Conservation (phyloP, 148 eudicot species). For the Pouteria glomerata region DNA sequence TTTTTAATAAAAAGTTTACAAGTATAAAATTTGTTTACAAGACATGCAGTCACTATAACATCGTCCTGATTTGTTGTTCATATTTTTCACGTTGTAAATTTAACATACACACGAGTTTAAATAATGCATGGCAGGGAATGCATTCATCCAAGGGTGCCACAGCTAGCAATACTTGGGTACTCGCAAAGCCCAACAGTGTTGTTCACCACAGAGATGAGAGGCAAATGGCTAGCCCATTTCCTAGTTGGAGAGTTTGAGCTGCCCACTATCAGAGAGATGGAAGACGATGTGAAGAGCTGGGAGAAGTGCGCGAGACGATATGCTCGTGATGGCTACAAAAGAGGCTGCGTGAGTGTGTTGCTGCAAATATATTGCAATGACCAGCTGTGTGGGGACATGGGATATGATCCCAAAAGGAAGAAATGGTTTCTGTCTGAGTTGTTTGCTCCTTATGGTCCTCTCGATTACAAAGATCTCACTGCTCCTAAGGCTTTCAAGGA, state of each 20-base stretch:
- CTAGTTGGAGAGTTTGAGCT: constrained; percentile 36
- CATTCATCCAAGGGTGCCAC: constrained; percentile 46
- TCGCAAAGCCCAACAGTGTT: constrained; percentile 29
- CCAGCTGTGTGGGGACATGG: constrained; percentile 40
- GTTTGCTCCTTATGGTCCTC: constrained; percentile 28
- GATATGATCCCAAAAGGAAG: constrained; percentile 30
- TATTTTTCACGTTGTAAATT: too few species aligned
- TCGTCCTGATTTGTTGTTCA: too few species aligned
- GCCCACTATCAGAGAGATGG: constrained; percentile 38
- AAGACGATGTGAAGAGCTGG: constrained; percentile 29
- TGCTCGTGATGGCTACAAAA: constrained; percentile 17
- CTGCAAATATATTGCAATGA: constrained; percentile 39
- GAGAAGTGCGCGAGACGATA: constrained; percentile 18
- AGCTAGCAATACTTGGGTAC: constrained; percentile 40
- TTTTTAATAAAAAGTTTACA: too few species aligned
- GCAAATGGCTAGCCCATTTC: constrained; percentile 40
- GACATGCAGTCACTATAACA: too few species aligned
- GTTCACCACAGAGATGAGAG: constrained; percentile 33
- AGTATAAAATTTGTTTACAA: too few species aligned
- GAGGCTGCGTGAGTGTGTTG: constrained; percentile 27
- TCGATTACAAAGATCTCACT: constrained; percentile 16
- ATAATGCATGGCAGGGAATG: constrained; percentile 51
- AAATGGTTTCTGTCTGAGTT: constrained; percentile 24
- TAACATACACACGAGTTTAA: too few species aligned
- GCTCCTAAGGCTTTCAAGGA: too few species aligned